phyloP scores from a whole-genome alignment of 805 yeast species.

The Yarrowia bubula region DNA sequence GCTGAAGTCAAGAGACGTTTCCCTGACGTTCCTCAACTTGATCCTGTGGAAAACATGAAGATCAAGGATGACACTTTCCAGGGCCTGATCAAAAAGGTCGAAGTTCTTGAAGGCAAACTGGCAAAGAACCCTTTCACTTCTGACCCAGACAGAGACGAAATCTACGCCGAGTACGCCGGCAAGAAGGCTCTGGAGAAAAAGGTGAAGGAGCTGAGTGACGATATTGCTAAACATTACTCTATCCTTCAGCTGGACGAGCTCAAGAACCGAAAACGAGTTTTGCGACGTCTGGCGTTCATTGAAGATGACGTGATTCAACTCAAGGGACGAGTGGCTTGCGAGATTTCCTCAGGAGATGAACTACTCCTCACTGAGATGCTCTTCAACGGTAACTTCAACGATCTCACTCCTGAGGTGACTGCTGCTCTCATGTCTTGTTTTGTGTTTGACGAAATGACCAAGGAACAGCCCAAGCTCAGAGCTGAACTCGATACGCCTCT shows the following conservation, averaged over 20 bases:
- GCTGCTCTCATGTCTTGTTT: conserved; percentile 92
- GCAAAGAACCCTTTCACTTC: conserved; percentile 60
- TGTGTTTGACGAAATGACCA: conserved; percentile 94
- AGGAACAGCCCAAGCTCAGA: conserved; percentile 75
- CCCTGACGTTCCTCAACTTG: conserved; percentile 85
- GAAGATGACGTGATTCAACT: conserved; percentile 90
- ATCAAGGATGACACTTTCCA: conserved; percentile 77
- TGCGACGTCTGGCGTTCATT: conserved; percentile 87
- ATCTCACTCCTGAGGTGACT: conserved; percentile 81
- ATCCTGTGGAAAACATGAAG: conserved; percentile 90
- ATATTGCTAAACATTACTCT: conserved; percentile 80
- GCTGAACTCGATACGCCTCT: conserved; percentile 93
- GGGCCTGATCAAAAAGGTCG: conserved; percentile 69
- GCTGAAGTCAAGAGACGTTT: conserved; percentile 78
- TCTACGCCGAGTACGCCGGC: conserved; percentile 61
- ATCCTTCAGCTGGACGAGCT: conserved; percentile 92
- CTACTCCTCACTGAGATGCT: conserved; percentile 85
- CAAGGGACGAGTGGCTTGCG: conserved; percentile 97
- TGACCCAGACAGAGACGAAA: conserved; percentile 46
- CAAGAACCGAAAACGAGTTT: conserved; percentile 86
- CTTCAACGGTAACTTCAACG: conserved; percentile 93
- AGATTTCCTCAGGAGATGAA: conserved; percentile 80
- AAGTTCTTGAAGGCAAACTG: conserved; percentile 74
- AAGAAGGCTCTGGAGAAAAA: conserved; percentile 62
- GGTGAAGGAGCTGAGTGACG: conserved; percentile 57